Evolutionary conservation across 169 alveolate species (phyloP), one percentile per base, ranked within the genome.

Genomic region (Eimeria sp.): DNA sequence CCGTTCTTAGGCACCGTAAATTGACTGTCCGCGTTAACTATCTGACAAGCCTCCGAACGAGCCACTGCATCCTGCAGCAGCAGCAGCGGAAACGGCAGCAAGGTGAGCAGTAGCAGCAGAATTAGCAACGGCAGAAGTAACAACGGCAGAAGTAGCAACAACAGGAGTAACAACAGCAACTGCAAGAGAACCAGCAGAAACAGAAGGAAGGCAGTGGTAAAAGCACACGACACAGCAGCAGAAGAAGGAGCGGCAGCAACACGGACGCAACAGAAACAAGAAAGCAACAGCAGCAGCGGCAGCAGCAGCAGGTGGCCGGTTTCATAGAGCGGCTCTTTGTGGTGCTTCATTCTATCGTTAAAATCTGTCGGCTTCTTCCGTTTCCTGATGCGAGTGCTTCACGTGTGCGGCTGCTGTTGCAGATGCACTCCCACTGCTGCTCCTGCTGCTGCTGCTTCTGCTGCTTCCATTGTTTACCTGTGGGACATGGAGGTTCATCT

Each of bases 1-100:
- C 99, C 99, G 96, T 99, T 98, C 58, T 99, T 99, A 20, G 99
- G 99, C 25, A 99, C 99, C 20, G 99, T 98, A 97, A 99, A 99
- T 97, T 99, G 99, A 97, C 98, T 97, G 96, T 99, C 99, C 72
- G 99, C 99, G 63, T 99, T 98, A 88, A 99, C 98, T 43, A 99
- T 98, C 72, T 97, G 98, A 82, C 98, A 98, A 13, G 99, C 99
- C 95, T 99, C 99, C 25, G 99, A 98, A 86, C 99, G 98, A 0
- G 99, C 99, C 51, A 98, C 96, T 90, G 98, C 98, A 70, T 99
- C 99, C 98, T 99, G 98, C 67, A 65, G 65, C 89, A 45, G 20
- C 34, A 78, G 67, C 51, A 73, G 27, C 83, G 30, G 54, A 43
- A 70, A 47, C 49, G 30, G 83, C 83, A 30, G 54, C 83, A 40